Conservation (phyloP, 2,329 filamentous ascomycete species). For the Botrytis elliptica region DNA sequence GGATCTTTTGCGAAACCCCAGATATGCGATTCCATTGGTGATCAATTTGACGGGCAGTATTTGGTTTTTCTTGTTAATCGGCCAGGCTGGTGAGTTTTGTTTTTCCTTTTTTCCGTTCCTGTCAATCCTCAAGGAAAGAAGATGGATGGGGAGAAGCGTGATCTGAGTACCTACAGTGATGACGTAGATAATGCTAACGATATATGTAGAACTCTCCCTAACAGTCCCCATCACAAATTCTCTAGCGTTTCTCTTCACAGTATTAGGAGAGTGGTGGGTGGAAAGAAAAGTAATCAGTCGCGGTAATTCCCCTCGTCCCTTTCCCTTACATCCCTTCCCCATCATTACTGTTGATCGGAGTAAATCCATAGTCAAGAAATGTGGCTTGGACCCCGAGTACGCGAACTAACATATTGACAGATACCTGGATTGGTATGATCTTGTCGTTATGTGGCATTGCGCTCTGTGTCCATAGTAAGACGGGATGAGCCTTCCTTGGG, state of each 20-base stretch:
- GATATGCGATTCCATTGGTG: slow-evolving; percentile 80
- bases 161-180: neutral
- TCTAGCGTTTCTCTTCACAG: slow-evolving; percentile 91
- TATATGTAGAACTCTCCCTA: slow-evolving; percentile 71
- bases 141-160: neutral
- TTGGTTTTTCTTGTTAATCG: slow-evolving; percentile 95
- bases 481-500: slow-evolving; percentile 1
- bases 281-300: slow-evolving; percentile 86
- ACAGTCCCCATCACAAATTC: slow-evolving; percentile 96
- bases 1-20: slow-evolving; percentile 76
- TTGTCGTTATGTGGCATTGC: slow-evolving; percentile 78
- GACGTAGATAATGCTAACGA: neutral
- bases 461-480: slow-evolving; percentile 73
- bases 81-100: slow-evolving; percentile 71
- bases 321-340: neutral
- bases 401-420: slow-evolving; percentile 43
- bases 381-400: neutral
- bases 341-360: neutral
- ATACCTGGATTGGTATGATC: slow-evolving; percentile 80
- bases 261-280: slow-evolving; percentile 91
- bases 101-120: neutral
- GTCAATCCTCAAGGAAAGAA: neutral
- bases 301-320: slow-evolving; percentile 51
- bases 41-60: slow-evolving; percentile 89
- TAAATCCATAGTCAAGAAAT: neutral